phyloP scores from a whole-genome alignment of 1,284 basidiomycete species.

The Veloporphyrellus conicus region DNA sequence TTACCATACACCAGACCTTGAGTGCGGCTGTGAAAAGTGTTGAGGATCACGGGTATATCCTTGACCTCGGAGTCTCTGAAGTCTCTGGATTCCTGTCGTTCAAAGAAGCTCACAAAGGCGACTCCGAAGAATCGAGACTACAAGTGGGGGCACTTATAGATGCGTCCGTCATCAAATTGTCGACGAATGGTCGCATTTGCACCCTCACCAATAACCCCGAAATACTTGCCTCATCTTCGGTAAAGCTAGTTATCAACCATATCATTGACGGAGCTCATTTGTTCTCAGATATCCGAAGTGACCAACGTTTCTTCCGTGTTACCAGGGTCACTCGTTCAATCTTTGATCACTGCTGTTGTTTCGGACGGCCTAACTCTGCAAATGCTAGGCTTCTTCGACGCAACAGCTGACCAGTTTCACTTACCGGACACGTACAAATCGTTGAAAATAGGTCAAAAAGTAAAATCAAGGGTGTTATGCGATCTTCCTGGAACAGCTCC shows the following conservation, averaged over 20 bases:
- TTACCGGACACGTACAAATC: constrained; percentile 50
- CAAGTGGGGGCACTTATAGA: constrained; percentile 65
- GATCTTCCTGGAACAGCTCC: constrained; percentile 66
- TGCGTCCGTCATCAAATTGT: constrained; percentile 58
- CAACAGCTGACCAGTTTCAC: constrained; percentile 85
- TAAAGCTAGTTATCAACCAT: constrained; percentile 35
- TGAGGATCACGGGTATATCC: constrained; percentile 93
- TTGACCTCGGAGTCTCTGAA: constrained; percentile 78
- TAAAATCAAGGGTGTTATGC: constrained; percentile 87
- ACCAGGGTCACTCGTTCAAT: constrained; percentile 84
- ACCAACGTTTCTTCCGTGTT: constrained; percentile 77
- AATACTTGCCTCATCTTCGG: constrained; percentile 48
- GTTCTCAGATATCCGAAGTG: constrained; percentile 64
- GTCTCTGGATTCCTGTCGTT: constrained; percentile 77
- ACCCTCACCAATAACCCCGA: constrained; percentile 53
- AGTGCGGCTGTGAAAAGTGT: constrained; percentile 77
- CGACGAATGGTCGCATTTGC: constrained; percentile 69
- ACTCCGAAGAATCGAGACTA: constrained; percentile 46
- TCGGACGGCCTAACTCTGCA: constrained; percentile 84
- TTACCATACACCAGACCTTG: constrained; percentile 49
- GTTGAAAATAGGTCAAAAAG: constrained; percentile 80
- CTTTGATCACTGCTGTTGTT: constrained; percentile 77
- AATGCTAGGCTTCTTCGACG: constrained; percentile 90
- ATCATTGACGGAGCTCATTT: constrained; percentile 9
- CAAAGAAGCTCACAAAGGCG: constrained; percentile 53